A percentile compares a stretch with the other conserved stretches of the same genome.
Evolutionary conservation across 148 eudicot species (phyloP).

Genomic region (Heliosperma pusillum): DNA sequence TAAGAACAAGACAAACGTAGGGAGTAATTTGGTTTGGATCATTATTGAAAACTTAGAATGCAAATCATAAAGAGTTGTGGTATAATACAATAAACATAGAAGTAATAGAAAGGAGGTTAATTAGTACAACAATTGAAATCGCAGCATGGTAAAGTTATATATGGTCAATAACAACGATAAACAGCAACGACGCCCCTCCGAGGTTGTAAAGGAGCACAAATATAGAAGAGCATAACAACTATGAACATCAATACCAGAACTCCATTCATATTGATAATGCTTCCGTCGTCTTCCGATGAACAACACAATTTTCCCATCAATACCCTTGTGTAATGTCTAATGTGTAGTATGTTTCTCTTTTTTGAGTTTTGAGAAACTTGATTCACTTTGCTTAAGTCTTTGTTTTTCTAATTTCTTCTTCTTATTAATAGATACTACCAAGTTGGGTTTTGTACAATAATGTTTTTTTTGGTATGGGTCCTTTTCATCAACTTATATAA

Average conservation of each 20-base stretch:
- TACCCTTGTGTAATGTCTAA: background rate
- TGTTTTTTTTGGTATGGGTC: too few relatives aligned
- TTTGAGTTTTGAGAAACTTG: background rate
- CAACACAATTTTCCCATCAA: constrained; percentile 8
- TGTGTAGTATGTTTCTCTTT: background rate
- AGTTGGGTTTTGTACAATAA: background rate
- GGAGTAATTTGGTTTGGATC: too few relatives aligned
- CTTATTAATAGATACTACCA: background rate
- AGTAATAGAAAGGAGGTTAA: too few relatives aligned
- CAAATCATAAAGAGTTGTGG: too few relatives aligned
- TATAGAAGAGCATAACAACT: background rate
- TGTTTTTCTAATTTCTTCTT: background rate
- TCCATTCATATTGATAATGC: background rate
- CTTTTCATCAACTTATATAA: too few relatives aligned
- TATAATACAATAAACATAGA: too few relatives aligned
- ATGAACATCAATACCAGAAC: background rate
- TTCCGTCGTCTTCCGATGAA: background rate
- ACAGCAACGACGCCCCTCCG: background rate
- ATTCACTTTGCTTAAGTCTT: background rate
- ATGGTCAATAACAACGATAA: background rate
- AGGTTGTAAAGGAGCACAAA: background rate
- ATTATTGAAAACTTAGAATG: too few relatives aligned
- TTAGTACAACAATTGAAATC: too few relatives aligned
- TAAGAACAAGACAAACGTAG: too few relatives aligned
- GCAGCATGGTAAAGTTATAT: too few relatives aligned